Evolutionary conservation across 208 protist genomes (phyloP), one percentile per base, ranked within the genome.

Genomic region (Angomonas ambiguus): DNA sequence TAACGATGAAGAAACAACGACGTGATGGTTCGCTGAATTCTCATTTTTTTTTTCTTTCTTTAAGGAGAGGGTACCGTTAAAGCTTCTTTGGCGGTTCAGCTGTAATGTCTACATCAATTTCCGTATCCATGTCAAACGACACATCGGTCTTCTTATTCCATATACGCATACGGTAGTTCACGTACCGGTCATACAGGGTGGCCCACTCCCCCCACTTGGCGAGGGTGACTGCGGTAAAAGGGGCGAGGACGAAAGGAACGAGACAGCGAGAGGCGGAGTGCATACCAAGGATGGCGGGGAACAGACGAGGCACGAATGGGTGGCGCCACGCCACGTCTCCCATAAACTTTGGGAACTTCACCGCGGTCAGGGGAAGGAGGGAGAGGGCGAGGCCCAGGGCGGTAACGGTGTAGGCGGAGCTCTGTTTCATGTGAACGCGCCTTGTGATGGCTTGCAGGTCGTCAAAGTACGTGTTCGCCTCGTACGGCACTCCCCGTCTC

Each of bases 311-410:
- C 34, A 96, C 76, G 70, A 91, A 93, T 2, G 83, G 85, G 58
- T 91, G 81, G 28, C 88, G 84, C 87, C 87, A 94, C 28, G 79
- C 80, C 34, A 94, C 88, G 66, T 96, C 86, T 41, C 88, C 86
- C 88, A 94, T 93, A 51, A 80, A 96, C 71, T 88, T 88, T 4
- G 91, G 91, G 41, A 93, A 93, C 64, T 78, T 87, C 51, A 93
- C 80, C 1, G 79, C 73, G 31, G 74, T 85, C 27, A 94, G 71
- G 0, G 83, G 91, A 13, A 94, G 65, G 56, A 91, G 58, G 25
- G 86, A 94, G 30, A 82, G 45, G 18, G 76, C 45, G 35, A 96
- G 72, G 30, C 65, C 79, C 3, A 79, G 33, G 2, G 58, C 78
- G 6, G 87, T 83, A 8, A 76, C 42, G 45, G 65, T 69, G 73